Percentiles rank a stretch among this genome's conserved stretches.
phyloP scores from a whole-genome alignment of 176 grass and related monocot species.

The Avena atlantica region DNA sequence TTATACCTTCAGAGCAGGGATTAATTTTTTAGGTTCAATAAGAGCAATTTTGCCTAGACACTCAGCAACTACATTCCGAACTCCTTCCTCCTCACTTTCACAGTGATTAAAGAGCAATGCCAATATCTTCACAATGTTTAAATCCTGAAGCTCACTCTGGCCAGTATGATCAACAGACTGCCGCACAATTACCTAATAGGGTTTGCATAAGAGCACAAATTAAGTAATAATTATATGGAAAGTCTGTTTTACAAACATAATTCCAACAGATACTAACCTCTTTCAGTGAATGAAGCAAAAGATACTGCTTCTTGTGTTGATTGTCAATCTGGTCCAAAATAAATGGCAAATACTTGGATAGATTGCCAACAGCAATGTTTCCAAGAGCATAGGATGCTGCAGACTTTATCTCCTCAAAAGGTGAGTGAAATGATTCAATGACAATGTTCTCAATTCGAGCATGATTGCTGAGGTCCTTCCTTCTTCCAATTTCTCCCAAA shows the following conservation, averaged over 20 bases:
- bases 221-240: background rate
- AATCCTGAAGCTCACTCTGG: background rate
- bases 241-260: background rate
- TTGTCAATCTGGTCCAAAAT: slow-evolving; percentile 14
- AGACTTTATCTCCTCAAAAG: slow-evolving; percentile 20
- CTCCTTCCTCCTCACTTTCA: slow-evolving; percentile 8
- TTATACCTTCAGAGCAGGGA: slow-evolving; percentile 2
- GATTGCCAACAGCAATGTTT: slow-evolving; percentile 10
- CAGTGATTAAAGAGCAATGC: slow-evolving; percentile 19
- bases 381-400: slow-evolving; percentile 20
- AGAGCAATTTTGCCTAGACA: slow-evolving; percentile 2
- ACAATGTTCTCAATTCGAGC: background rate
- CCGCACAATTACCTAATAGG: background rate
- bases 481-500: slow-evolving; percentile 22
- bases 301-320: slow-evolving; percentile 16
- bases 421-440: slow-evolving; percentile 7
- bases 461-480: slow-evolving; percentile 13
- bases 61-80: slow-evolving; percentile 13
- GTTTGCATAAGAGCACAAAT: background rate
- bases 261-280: background rate
- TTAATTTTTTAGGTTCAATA: slow-evolving; percentile 6
- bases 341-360: slow-evolving; percentile 16
- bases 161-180: slow-evolving; percentile 17
- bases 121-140: slow-evolving; percentile 12
- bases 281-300: slow-evolving; percentile 18